phyloP scores from a whole-genome alignment of 371 early-diverging fungal genomes.

The Apophysomyces elegans region DNA sequence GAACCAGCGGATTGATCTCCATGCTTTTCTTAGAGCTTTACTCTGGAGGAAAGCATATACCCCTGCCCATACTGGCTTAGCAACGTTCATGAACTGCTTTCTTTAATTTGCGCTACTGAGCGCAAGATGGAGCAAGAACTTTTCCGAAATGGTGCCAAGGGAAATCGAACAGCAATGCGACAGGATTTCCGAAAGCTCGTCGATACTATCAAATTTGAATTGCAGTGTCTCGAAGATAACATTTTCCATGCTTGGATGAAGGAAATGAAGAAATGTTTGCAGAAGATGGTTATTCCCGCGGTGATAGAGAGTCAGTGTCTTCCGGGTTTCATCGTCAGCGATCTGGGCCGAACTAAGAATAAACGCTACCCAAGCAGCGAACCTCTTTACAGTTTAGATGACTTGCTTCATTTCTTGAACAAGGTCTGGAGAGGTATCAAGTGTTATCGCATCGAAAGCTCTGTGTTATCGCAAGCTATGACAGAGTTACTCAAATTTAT shows the following conservation, averaged over 20 bases:
- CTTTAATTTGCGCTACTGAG: constrained; percentile 51
- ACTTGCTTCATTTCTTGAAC: constrained; percentile 85
- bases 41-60: constrained; percentile 61
- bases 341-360: constrained; percentile 81
- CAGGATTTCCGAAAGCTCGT: constrained; percentile 55
- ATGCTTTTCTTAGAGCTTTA: constrained; percentile 25
- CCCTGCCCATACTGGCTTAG: constrained; percentile 90
- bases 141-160: constrained; percentile 20
- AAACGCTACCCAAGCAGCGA: constrained; percentile 68
- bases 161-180: constrained; percentile 34
- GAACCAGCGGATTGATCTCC: no score
- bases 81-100: constrained; percentile 91
- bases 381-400: constrained; percentile 82
- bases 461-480: constrained; percentile 74
- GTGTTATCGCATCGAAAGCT: constrained; percentile 89
- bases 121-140: constrained; percentile 39
- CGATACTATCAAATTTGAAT: constrained; percentile 55
- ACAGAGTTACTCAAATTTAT: constrained; percentile 87
- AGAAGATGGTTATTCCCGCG: constrained; percentile 90
- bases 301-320: constrained; percentile 89
- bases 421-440: constrained; percentile 88
- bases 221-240: constrained; percentile 64
- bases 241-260: constrained; percentile 85
- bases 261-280: constrained; percentile 87
- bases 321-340: constrained; percentile 86